Evolutionary conservation across 768 basidiomycete species (phyloP).

Genomic region (Tricholoma bakamatsutake): DNA sequence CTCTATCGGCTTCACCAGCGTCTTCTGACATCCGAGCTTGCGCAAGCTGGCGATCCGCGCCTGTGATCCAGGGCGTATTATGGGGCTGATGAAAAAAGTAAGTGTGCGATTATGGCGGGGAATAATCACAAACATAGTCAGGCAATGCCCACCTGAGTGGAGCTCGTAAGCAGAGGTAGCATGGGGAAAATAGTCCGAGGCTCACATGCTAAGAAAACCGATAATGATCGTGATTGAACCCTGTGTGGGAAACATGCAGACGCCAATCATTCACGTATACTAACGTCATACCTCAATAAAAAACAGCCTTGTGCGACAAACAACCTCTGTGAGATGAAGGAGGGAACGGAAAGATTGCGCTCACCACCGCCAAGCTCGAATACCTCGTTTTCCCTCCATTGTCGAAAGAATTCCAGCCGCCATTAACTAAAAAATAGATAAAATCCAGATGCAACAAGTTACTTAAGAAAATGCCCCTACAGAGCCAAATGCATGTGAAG

Average conservation of each 20-base stretch:
- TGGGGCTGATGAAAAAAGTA: constrained; percentile 34
- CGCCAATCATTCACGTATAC: too few species aligned
- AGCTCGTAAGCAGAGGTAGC: too few species aligned
- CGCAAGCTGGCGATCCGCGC: constrained; percentile 48
- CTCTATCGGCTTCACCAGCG: too few species aligned
- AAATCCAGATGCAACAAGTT: too few species aligned
- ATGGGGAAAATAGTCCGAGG: too few species aligned
- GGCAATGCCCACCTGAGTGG: too few species aligned
- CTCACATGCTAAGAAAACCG: constrained; percentile 49
- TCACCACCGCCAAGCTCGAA: constrained; percentile 21
- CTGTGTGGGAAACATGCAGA: constrained; percentile 21
- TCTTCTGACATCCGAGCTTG: too few species aligned
- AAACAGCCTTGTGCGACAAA: not conserved
- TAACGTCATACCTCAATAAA: constrained; percentile 45
- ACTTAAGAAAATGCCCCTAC: not conserved
- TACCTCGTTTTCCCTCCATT: constrained; percentile 64
- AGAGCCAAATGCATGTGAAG: constrained; percentile 17
- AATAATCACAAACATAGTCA: too few species aligned
- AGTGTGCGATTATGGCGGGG: not conserved
- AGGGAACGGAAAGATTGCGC: not conserved
- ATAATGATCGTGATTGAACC: constrained; percentile 59
- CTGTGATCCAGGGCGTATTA: constrained; percentile 56
- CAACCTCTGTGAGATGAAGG: not conserved
- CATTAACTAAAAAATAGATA: constrained; percentile 39
- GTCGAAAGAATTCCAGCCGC: constrained; percentile 68